A percentile compares a stretch with the other conserved stretches of the same genome.
Evolutionary conservation across 1,284 basidiomycete species (phyloP).

Genomic region (Trichosporon sp.): DNA sequence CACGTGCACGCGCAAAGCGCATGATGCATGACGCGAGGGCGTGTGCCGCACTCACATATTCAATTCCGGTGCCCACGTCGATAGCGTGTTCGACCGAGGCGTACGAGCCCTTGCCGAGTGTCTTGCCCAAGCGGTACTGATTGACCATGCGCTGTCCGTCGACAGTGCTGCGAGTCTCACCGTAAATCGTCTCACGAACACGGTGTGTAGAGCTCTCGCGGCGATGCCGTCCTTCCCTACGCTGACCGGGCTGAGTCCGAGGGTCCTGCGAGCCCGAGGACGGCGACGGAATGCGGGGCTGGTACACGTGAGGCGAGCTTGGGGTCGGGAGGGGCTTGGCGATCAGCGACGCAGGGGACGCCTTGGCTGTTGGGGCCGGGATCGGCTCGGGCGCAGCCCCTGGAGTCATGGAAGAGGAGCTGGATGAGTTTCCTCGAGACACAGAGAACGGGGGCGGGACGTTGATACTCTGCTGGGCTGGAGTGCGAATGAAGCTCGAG

Average conservation of each 20-base stretch:
- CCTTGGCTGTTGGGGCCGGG: background rate
- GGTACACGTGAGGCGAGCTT: constrained; percentile 2
- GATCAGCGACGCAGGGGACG: constrained; percentile 7
- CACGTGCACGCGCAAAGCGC: background rate
- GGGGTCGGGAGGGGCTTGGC: background rate
- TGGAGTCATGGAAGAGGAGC: background rate
- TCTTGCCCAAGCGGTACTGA: constrained; percentile 45
- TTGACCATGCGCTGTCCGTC: constrained; percentile 46
- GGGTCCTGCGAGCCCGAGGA: background rate
- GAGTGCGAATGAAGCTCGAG: constrained; percentile 5
- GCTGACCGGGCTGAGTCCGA: background rate
- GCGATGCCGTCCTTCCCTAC: constrained; percentile 19
- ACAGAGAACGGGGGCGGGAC: constrained; percentile 7
- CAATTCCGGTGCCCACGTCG: constrained; percentile 43
- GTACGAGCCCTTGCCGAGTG: constrained; percentile 47
- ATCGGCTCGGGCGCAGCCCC: background rate
- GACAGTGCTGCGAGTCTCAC: constrained; percentile 34
- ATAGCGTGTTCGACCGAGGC: constrained; percentile 46
- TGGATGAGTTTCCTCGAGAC: constrained; percentile 8
- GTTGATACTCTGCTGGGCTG: constrained; percentile 1
- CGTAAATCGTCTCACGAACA: constrained; percentile 46
- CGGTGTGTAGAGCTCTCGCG: constrained; percentile 39
- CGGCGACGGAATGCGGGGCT: constrained; percentile 8
- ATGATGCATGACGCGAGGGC: background rate
- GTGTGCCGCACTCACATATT: constrained; percentile 40